Conservation (phyloP, 2,329 filamentous ascomycete species). For the Colletotrichum lini region DNA sequence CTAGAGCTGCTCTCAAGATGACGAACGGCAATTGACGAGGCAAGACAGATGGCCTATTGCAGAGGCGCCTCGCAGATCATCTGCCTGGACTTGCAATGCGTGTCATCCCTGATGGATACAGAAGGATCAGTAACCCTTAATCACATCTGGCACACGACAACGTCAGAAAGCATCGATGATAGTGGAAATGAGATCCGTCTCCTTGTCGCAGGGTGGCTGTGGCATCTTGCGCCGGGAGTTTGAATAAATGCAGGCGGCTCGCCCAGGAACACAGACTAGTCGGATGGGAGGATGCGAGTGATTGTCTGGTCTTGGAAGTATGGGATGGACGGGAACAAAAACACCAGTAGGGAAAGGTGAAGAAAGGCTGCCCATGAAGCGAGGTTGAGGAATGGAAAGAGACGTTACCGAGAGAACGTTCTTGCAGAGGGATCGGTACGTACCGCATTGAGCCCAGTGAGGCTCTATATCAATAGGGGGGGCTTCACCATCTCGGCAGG, state of each 20-base stretch:
- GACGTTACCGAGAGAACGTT: slow-evolving; percentile 41
- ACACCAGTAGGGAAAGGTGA: slow-evolving; percentile 14
- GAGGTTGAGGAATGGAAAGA: slow-evolving; percentile 29
- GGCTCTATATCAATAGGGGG: neutral
- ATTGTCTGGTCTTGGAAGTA: slow-evolving; percentile 28
- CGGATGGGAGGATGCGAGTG: slow-evolving; percentile 21
- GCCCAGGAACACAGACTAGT: slow-evolving; percentile 9
- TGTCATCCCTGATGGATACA: slow-evolving; percentile 21
- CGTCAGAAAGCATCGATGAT: slow-evolving; percentile 22
- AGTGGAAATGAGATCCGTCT: slow-evolving; percentile 34
- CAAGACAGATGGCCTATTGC: neutral
- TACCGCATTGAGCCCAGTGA: slow-evolving; percentile 7
- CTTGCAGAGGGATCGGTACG: slow-evolving; percentile 25
- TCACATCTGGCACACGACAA: slow-evolving; percentile 17
- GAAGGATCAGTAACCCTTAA: slow-evolving; percentile 12
- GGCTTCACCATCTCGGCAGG: neutral
- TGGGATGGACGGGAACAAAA: slow-evolving; percentile 35
- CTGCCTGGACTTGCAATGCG: slow-evolving; percentile 8
- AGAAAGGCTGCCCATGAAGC: slow-evolving; percentile 22
- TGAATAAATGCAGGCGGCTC: slow-evolving; percentile 26
- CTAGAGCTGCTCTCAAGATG: slow-evolving; percentile 25
- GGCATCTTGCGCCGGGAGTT: slow-evolving; percentile 10
- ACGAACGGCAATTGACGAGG: slow-evolving; percentile 14
- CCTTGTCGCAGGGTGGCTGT: slow-evolving; percentile 22
- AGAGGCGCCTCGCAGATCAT: slow-evolving; percentile 27